Conservation (phyloP, 768 basidiomycete genomes). For the Hemileccinum rubropunctum region DNA sequence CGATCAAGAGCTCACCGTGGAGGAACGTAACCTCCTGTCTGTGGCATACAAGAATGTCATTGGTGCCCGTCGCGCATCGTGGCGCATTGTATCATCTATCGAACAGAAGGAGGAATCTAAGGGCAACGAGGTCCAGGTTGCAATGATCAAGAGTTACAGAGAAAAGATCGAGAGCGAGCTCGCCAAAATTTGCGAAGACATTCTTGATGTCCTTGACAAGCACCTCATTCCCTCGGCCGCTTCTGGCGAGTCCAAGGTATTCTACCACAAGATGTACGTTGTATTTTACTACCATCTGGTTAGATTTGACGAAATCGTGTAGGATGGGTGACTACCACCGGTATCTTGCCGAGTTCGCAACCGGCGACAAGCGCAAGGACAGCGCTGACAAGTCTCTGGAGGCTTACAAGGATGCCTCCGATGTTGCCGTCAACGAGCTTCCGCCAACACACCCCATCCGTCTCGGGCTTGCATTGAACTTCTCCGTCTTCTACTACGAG, state of each 20-base stretch:
- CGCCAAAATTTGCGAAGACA: slow-evolving; percentile 98
- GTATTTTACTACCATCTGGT: not conserved
- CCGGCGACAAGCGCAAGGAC: slow-evolving; percentile 95
- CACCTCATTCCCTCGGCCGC: slow-evolving; percentile 97
- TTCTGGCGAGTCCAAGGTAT: slow-evolving; percentile 96
- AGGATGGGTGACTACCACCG: slow-evolving; percentile 99
- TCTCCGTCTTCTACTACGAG: slow-evolving; percentile 99
- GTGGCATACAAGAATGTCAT: slow-evolving; percentile 99
- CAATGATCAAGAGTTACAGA: slow-evolving; percentile 97
- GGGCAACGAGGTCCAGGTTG: slow-evolving; percentile 93
- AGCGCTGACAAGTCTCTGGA: slow-evolving; percentile 96
- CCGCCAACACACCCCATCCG: slow-evolving; percentile 97
- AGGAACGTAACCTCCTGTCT: slow-evolving; percentile 96
- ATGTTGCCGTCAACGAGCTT: slow-evolving; percentile 94
- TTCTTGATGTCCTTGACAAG: slow-evolving; percentile 95
- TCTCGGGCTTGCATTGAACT: slow-evolving; percentile 97
- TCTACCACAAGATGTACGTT: slow-evolving; percentile 98
- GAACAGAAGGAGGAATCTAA: slow-evolving; percentile 99
- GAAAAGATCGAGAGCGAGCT: slow-evolving; percentile 98
- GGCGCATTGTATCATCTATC: slow-evolving; percentile 97
- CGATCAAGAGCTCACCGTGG: slow-evolving; percentile 96
- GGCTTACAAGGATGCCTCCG: slow-evolving; percentile 96
- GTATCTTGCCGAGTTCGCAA: slow-evolving; percentile 98
- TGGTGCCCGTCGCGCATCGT: slow-evolving; percentile 95
- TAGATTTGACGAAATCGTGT: slow-evolving; percentile 12